Base-by-base conservation (phyloP, 1,284 basidiomycete genomes). In the Fistulina hepatica region DNA sequence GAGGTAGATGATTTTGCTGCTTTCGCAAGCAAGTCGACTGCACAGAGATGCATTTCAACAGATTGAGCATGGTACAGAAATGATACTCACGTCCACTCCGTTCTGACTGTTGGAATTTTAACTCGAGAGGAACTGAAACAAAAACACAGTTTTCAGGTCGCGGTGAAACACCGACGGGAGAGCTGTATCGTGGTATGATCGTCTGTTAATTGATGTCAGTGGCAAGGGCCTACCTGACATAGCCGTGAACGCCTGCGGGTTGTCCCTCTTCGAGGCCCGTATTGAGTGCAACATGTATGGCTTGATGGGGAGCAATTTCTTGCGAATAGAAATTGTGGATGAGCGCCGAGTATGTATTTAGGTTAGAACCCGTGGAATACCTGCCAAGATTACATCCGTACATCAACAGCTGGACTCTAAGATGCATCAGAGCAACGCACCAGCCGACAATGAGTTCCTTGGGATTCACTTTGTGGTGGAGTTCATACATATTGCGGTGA, bases 271-370 rank as follows among this genome's bases (percentile, higher is more conserved):
- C 75, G 13, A 77, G 70, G 19, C 84, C 82, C 10, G 93, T 94
- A 62, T 95, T 91, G 32, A 99, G 67, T 9, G 91, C 86, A 37
- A 99, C 68, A 60, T 98, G 94, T 31, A 99, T 76, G 4, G 95
- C 92, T 42, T 84, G 86, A 58, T 85, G 76, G 4, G 90, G 85
- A 1, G 76, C 68, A 3, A 89, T 92, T 63, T 98, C 91, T 69
- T 85, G 78, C 26, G 88, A 79, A 63, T 95, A 98, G 64, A 97
- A 97, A 63, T 97, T 93, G 72, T 98, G 95, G 54, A 99, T 95
- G 47, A 99, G 73, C 15, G 95, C 92, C 31, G 92, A 94, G 68
- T 94, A 94, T 11, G 88, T 89, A 67, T 95, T 94, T 43, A 98
- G 73, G 46, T 84, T 79, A 3, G 84, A 83, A 46, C 83, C 82